Percentiles rank a stretch among this genome's conserved stretches.
These are phyloP conservation scores for Leccinum solheimii DNA, from an alignment of 1,284 basidiomycete species.

Conservation along the genomic window DNA sequence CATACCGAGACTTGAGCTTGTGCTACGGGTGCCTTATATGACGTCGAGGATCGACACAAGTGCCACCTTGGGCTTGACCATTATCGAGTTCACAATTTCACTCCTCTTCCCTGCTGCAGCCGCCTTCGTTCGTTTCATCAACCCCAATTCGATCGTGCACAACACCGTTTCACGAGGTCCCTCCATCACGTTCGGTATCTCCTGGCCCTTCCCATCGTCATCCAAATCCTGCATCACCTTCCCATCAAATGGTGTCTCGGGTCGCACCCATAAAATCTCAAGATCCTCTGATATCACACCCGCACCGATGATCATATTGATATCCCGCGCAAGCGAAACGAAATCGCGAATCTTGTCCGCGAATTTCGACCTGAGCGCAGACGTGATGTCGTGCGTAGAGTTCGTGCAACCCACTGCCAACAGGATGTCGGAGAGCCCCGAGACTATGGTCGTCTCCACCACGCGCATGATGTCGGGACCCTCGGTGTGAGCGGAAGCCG, in stretches of 20 bases:
- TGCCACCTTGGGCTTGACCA: slow-evolving; percentile 20
- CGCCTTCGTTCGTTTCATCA: slow-evolving; percentile 11
- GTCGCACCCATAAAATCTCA: slow-evolving; percentile 9
- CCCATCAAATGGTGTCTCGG: slow-evolving; percentile 9
- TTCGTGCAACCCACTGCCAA: slow-evolving; percentile 14
- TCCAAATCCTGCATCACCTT: slow-evolving; percentile 18
- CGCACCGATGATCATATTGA: slow-evolving; percentile 15
- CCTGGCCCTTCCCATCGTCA: slow-evolving; percentile 3
- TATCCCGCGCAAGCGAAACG: slow-evolving; percentile 18
- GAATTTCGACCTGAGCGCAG: slow-evolving; percentile 15
- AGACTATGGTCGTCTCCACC: slow-evolving; percentile 4
- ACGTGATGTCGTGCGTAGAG: slow-evolving; percentile 2
- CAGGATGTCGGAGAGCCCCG: slow-evolving; percentile 18
- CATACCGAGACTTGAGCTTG: background rate
- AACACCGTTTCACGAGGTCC: slow-evolving; percentile 6
- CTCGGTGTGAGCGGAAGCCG: slow-evolving; percentile 5
- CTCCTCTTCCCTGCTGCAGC: background rate
- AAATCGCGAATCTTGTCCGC: slow-evolving; percentile 14
- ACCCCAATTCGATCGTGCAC: slow-evolving; percentile 16
- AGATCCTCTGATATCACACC: slow-evolving; percentile 24
- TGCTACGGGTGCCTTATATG: background rate
- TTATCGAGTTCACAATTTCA: background rate
- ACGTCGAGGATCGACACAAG: slow-evolving; percentile 12
- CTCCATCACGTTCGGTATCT: background rate
- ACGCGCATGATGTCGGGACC: slow-evolving; percentile 10